These are phyloP conservation scores for Metarhizium anisopliae DNA, from an alignment of 2,329 filamentous ascomycete genomes.

Conservation along the genomic window DNA sequence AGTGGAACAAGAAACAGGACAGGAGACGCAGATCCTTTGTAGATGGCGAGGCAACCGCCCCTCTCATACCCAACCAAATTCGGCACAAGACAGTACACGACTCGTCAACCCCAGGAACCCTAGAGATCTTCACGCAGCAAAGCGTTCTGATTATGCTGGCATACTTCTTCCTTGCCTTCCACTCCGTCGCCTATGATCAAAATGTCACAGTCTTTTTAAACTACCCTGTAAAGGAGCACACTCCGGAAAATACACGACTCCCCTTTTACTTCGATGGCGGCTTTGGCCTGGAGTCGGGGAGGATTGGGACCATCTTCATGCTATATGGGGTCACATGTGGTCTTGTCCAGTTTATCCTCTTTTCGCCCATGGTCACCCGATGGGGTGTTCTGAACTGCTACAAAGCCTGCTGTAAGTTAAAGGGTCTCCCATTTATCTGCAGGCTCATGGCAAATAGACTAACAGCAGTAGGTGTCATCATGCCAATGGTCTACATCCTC, in stretches of 20 bases:
- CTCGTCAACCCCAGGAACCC: slow-evolving; percentile 29
- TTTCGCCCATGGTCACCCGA: slow-evolving; percentile 63
- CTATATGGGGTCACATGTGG: slow-evolving; percentile 73
- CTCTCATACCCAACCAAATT: slow-evolving; percentile 35
- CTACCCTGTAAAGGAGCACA: slow-evolving; percentile 52
- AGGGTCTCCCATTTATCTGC: background rate
- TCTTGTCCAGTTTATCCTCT: slow-evolving; percentile 76
- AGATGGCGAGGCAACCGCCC: slow-evolving; percentile 47
- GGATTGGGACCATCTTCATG: slow-evolving; percentile 81
- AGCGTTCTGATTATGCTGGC: slow-evolving; percentile 65
- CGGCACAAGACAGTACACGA: slow-evolving; percentile 15
- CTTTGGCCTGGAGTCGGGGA: slow-evolving; percentile 62
- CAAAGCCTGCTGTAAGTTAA: slow-evolving; percentile 44
- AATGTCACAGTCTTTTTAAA: slow-evolving; percentile 83
- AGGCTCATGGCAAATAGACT: background rate
- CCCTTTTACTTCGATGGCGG: slow-evolving; percentile 79
- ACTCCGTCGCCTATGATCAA: slow-evolving; percentile 80
- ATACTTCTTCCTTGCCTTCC: slow-evolving; percentile 75
- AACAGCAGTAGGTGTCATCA: slow-evolving; percentile 40
- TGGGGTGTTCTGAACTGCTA: slow-evolving; percentile 71
- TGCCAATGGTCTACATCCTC: slow-evolving; percentile 70
- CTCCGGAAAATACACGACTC: slow-evolving; percentile 48
- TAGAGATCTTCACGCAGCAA: slow-evolving; percentile 64
- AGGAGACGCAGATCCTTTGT: slow-evolving; percentile 37
- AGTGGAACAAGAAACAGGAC: slow-evolving; percentile 11